These are phyloP conservation scores for Trichoderma erinaceum DNA, from an alignment of 495 filamentous ascomycete species.

Conservation along the genomic window DNA sequence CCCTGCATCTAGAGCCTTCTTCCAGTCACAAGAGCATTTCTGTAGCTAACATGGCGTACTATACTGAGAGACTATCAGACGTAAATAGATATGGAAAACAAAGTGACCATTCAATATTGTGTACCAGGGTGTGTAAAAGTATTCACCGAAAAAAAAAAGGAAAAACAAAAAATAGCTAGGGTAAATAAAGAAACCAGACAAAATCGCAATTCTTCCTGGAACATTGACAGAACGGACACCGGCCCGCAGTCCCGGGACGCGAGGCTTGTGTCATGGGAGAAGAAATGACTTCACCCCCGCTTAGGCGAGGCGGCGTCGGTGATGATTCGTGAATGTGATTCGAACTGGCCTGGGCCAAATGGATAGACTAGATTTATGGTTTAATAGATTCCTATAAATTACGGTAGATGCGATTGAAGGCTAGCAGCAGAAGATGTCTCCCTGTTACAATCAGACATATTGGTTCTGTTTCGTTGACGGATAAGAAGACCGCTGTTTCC, in stretches of 20 bases:
- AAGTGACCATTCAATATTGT: too few species aligned
- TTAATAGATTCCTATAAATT: not conserved
- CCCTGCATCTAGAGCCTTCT: too few species aligned
- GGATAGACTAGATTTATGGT: not conserved
- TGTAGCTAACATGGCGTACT: too few species aligned
- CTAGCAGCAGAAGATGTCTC: not conserved
- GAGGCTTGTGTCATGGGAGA: not conserved
- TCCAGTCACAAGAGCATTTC: too few species aligned
- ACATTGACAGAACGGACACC: too few species aligned
- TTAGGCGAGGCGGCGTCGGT: constrained; percentile 1
- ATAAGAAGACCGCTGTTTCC: not conserved
- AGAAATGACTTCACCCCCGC: not conserved
- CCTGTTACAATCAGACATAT: too few species aligned
- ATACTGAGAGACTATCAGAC: too few species aligned
- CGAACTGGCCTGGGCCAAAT: not conserved
- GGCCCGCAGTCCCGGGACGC: not conserved
- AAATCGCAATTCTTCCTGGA: too few species aligned
- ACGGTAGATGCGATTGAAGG: not conserved
- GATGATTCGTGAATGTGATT: not conserved
- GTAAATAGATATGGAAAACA: too few species aligned
- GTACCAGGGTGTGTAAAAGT: not conserved
- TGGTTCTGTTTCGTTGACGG: too few species aligned
- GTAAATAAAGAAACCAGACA: not conserved
- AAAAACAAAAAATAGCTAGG: not conserved
- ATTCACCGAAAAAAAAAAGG: not conserved